phyloP scores from a whole-genome alignment of 176 grass and related monocot species.

The Puya raimondii region DNA sequence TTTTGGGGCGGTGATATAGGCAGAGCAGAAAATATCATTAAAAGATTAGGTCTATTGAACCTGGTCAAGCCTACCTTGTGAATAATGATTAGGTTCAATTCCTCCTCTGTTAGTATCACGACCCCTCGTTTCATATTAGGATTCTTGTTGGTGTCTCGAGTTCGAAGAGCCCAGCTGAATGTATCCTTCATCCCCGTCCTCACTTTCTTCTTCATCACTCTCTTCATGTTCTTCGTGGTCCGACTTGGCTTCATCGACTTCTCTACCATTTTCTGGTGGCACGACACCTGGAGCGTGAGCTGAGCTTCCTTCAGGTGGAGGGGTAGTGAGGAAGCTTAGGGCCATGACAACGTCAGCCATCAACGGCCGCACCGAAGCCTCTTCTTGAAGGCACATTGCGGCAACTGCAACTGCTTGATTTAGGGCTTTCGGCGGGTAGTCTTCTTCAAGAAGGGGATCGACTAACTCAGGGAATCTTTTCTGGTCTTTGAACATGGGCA shows the following conservation, averaged over 20 bases:
- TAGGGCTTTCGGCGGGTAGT: slow-evolving; percentile 59
- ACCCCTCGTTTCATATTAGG: too few relatives aligned
- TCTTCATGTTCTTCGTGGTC: not conserved
- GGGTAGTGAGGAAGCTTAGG: slow-evolving; percentile 53
- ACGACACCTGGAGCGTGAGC: slow-evolving; percentile 6
- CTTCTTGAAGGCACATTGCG: slow-evolving; percentile 94
- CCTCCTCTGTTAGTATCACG: too few relatives aligned
- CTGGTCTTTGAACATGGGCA: slow-evolving; percentile 83
- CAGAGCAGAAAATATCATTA: too few relatives aligned
- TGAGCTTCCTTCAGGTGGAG: slow-evolving; percentile 23
- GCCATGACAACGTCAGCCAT: slow-evolving; percentile 83
- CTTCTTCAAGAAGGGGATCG: slow-evolving; percentile 53
- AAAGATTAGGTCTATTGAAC: too few relatives aligned
- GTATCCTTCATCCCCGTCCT: too few relatives aligned
- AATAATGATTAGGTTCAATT: too few relatives aligned
- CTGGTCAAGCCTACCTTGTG: too few relatives aligned
- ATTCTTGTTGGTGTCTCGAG: too few relatives aligned
- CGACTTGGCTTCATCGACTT: slow-evolving; percentile 3
- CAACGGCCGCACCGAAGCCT: slow-evolving; percentile 59
- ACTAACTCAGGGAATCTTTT: slow-evolving; percentile 81
- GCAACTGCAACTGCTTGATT: slow-evolving; percentile 89
- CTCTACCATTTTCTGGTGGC: slow-evolving; percentile 3
- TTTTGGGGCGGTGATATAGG: not conserved
- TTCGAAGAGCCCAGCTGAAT: too few relatives aligned
- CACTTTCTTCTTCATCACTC: not conserved